These are phyloP conservation scores for Fusarium agapanthi DNA, from an alignment of 2,329 filamentous ascomycete genomes.

Conservation along the genomic window DNA sequence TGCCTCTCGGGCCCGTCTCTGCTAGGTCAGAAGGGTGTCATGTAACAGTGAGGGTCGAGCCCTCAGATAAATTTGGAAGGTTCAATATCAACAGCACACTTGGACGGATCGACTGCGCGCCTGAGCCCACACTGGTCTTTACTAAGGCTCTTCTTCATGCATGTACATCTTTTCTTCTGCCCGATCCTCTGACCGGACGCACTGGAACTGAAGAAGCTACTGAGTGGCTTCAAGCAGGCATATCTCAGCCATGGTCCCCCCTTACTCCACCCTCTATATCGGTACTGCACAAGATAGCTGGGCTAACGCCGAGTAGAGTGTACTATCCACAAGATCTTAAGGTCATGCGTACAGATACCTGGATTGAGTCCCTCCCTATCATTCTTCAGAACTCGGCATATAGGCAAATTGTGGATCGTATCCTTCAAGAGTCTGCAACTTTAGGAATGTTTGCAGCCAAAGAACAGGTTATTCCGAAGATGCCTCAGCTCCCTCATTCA, in stretches of 20 bases:
- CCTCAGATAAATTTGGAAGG: slow-evolving; percentile 52
- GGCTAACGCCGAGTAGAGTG: slow-evolving; percentile 43
- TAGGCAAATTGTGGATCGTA: slow-evolving; percentile 42
- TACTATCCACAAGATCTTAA: slow-evolving; percentile 50
- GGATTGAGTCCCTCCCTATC: slow-evolving; percentile 41
- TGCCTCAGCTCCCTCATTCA: neutral
- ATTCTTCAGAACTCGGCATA: slow-evolving; percentile 49
- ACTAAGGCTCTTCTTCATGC: slow-evolving; percentile 68
- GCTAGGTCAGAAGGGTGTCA: slow-evolving; percentile 29
- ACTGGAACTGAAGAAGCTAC: slow-evolving; percentile 70
- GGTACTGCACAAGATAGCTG: slow-evolving; percentile 17
- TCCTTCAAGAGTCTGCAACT: slow-evolving; percentile 45
- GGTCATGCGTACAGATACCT: slow-evolving; percentile 47
- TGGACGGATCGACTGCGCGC: slow-evolving; percentile 63
- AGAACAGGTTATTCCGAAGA: slow-evolving; percentile 8
- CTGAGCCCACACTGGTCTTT: slow-evolving; percentile 64
- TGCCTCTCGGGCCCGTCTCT: slow-evolving; percentile 55
- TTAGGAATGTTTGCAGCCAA: slow-evolving; percentile 34
- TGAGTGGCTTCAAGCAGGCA: slow-evolving; percentile 57
- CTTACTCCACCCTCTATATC: slow-evolving; percentile 29
- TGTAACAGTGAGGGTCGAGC: slow-evolving; percentile 43
- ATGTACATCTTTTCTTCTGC: slow-evolving; percentile 63
- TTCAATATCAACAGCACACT: slow-evolving; percentile 64
- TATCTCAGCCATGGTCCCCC: slow-evolving; percentile 59
- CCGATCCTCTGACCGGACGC: slow-evolving; percentile 65